Evolutionary conservation across 306 rosid species (phyloP), one percentile per base, ranked within the genome.

Genomic region (Lupinus albus): DNA sequence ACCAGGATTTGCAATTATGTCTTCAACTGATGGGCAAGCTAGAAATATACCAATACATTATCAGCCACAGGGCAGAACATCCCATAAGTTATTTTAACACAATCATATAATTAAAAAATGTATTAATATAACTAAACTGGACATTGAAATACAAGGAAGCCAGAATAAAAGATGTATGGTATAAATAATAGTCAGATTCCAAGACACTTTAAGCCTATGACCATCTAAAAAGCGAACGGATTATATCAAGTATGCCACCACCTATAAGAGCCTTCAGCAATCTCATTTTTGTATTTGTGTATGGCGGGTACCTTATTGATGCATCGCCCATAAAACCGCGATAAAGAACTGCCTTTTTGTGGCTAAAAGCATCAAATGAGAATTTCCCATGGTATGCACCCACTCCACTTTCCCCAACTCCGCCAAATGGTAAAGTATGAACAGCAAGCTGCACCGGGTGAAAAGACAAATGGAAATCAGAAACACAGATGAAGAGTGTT

Each of bases 361-460:
- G 30, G 30, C 30, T 25, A 25, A 25, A 25, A 25, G 30, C 30
- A 25, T 25, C 30, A 3, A 94, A 94, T 6, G 99, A 91, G 78
- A 90, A 94, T 71, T 94, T 94, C 49, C 99, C 99, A 61, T 94
- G 99, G 80, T 90, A 90, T 58, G 97, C 65, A 64, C 99, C 99
- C 75, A 86, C 70, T 78, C 99, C 99, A 73, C 99, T 94, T 61
- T 94, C 99, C 70, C 96, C 97, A 59, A 94, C 96, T 82, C 99
- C 99, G 41, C 99, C 99, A 78, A 94, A 94, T 14, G 99, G 99
- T 53, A 94, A 71, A 75, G 90, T 70, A 53, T 74, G 70, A 70
- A 83, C 81, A 1, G 96, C 84, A 51, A 91, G 97, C 99, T 94
- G 89, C 82, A 76, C 47, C 67, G 66, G 52, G 9, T 18, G 52